Conservation (phyloP, 164 flowering plant species). For the Houttuynia cordata region DNA sequence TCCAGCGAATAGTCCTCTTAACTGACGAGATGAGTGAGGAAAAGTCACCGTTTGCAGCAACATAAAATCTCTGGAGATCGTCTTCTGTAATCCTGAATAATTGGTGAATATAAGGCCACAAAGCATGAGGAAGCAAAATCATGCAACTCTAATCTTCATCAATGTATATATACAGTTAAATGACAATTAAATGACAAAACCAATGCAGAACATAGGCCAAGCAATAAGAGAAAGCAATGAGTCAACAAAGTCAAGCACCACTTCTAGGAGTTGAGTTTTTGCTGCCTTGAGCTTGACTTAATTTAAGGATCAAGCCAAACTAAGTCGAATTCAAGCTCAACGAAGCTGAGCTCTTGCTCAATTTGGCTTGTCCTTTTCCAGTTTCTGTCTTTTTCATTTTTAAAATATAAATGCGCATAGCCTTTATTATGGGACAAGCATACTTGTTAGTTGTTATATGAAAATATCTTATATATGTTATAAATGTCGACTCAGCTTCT, state of each 20-base stretch:
- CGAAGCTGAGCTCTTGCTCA: too few species aligned
- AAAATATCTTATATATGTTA: too few species aligned
- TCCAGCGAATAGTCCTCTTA: constrained; percentile 84
- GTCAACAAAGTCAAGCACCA: background rate
- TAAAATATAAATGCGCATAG: too few species aligned
- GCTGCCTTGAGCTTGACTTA: background rate
- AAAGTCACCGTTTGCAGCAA: constrained; percentile 64
- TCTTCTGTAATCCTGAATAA: constrained; percentile 49
- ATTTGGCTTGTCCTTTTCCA: too few species aligned
- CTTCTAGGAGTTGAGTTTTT: background rate
- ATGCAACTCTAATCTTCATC: too few species aligned
- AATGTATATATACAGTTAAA: too few species aligned
- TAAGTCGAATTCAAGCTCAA: too few species aligned
- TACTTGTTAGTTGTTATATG: too few species aligned
- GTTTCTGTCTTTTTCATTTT: too few species aligned
- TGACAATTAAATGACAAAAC: too few species aligned
- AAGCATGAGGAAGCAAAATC: background rate
- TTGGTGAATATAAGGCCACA: background rate
- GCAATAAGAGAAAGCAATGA: background rate
- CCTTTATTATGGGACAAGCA: too few species aligned
- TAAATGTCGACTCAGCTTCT: too few species aligned
- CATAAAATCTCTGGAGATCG: constrained; percentile 68
- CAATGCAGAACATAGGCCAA: background rate
- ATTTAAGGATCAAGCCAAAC: background rate
- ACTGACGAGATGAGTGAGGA: constrained; percentile 52